Conservation (phyloP, 495 filamentous ascomycete species). For the Penicillium flavigenum region DNA sequence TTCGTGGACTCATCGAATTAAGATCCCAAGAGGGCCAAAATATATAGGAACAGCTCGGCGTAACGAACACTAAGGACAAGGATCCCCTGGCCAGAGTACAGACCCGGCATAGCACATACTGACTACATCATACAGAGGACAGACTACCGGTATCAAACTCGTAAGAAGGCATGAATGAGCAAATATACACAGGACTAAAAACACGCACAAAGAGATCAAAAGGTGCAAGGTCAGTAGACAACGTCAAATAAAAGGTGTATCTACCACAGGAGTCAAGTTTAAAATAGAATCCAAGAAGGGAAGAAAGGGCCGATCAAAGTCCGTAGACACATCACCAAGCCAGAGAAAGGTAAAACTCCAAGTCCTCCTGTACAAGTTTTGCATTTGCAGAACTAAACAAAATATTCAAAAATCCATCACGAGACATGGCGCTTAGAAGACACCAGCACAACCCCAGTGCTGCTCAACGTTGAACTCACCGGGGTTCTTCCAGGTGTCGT, state of each 20-base stretch:
- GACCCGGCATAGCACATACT: neutral
- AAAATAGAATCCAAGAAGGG: constrained; percentile 28
- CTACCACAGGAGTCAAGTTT: constrained; percentile 36
- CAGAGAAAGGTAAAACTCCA: constrained; percentile 32
- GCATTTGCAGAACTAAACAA: constrained; percentile 22
- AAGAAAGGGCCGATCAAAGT: constrained; percentile 7
- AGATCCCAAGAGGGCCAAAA: neutral
- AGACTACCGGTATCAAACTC: constrained; percentile 16
- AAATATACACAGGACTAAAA: constrained; percentile 31
- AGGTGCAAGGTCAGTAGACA: constrained; percentile 38
- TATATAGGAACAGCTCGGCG: neutral
- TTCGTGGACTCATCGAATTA: too few species aligned
- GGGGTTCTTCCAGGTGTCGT: constrained; percentile 79
- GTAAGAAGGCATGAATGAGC: constrained; percentile 30
- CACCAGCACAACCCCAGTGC: constrained; percentile 64
- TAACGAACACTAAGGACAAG: too few species aligned
- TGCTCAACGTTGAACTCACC: constrained; percentile 75
- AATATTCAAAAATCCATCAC: constrained; percentile 22
- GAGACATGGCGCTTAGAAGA: constrained; percentile 44
- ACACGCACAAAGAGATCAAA: constrained; percentile 29
- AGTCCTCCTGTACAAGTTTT: constrained; percentile 38
- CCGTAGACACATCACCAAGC: constrained; percentile 1
- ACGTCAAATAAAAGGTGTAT: constrained; percentile 41
- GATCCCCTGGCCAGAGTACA: neutral
- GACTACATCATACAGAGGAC: constrained; percentile 12